Evolutionary conservation across 2,329 filamentous ascomycete species (phyloP).

Genomic region (Graphilbum fragrans): DNA sequence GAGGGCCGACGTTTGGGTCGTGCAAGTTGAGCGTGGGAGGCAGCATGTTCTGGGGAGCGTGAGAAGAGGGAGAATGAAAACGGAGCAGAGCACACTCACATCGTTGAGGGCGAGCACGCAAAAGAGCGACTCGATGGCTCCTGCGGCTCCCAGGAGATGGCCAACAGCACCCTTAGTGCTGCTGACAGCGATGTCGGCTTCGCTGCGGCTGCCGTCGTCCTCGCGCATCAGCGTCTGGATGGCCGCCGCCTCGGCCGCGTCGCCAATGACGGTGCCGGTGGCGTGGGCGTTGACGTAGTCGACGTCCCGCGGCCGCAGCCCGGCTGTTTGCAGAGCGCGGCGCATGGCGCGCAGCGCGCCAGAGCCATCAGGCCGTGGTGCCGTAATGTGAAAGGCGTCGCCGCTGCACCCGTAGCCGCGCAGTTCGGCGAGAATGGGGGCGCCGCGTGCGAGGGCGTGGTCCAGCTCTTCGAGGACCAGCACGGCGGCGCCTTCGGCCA

Average conservation of each 20-base stretch:
- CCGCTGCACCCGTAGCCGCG: constrained; percentile 82
- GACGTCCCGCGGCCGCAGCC: constrained; percentile 54
- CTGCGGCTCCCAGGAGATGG: constrained; percentile 82
- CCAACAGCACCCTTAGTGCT: constrained; percentile 91
- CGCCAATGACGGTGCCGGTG: constrained; percentile 75
- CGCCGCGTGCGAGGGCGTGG: constrained; percentile 69
- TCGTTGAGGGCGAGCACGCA: constrained; percentile 66
- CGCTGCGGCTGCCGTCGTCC: constrained; percentile 48
- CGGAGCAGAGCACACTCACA: constrained; percentile 36
- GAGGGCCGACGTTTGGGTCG: constrained; percentile 50
- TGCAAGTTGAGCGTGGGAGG: constrained; percentile 81
- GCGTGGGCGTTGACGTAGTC: constrained; percentile 96
- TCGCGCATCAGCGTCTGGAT: constrained; percentile 69
- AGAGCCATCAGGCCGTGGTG: constrained; percentile 68
- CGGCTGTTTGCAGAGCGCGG: constrained; percentile 62
- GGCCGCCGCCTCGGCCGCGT: constrained; percentile 76
- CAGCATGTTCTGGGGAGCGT: constrained; percentile 49
- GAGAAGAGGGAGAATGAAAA: not conserved
- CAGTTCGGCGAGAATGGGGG: constrained; percentile 78
- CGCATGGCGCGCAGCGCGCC: constrained; percentile 81
- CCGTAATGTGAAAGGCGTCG: constrained; percentile 89
- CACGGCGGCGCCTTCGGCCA: constrained; percentile 83
- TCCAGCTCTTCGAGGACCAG: constrained; percentile 81
- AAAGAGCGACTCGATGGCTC: constrained; percentile 82
- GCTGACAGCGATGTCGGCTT: constrained; percentile 65